A percentile compares a stretch with the other conserved stretches of the same genome.
phyloP scores from a whole-genome alignment of 2,329 filamentous ascomycete species.

The Aureobasidium melanogenum region DNA sequence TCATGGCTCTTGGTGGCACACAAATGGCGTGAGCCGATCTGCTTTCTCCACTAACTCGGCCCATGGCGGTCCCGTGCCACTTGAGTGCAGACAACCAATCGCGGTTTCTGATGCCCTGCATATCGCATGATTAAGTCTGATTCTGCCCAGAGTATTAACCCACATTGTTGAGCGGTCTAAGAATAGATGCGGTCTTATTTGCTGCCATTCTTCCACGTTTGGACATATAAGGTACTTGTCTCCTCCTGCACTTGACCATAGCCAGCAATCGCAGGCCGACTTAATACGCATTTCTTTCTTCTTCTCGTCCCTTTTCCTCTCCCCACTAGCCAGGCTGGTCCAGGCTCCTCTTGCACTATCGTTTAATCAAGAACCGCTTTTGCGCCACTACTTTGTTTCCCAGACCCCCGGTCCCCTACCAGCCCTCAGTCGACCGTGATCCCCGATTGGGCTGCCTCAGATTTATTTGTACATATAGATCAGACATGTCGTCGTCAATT shows the following conservation, averaged over 20 bases:
- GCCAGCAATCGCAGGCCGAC: conserved; percentile 27
- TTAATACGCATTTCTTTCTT: conserved; percentile 39
- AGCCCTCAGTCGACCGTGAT: conserved; percentile 18
- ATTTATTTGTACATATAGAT: conserved; percentile 33
- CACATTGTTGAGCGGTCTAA: conserved; percentile 28
- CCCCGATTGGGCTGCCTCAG: conserved; percentile 16
- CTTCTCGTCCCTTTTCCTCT: conserved; percentile 23
- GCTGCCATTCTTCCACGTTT: conserved; percentile 31
- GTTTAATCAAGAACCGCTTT: conserved; percentile 27
- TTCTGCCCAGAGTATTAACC: conserved; percentile 15
- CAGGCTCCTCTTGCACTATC: conserved; percentile 39
- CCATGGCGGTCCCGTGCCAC: conserved; percentile 7
- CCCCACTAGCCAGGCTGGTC: conserved; percentile 36
- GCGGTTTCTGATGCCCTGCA: conserved; percentile 10
- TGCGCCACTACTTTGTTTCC: conserved; percentile 20
- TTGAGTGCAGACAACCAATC: conserved; percentile 16
- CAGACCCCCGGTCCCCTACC: conserved; percentile 22
- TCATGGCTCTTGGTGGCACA: conserved; percentile 1
- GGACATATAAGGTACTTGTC: conserved; percentile 39
- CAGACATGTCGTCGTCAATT: conserved; percentile 36
- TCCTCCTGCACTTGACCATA: conserved; percentile 29
- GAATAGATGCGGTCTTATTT: conserved; percentile 37
- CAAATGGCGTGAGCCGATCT: conserved; percentile 12
- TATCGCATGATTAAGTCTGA: conserved; percentile 17
- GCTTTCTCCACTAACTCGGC: not conserved